Evolutionary conservation across 2,329 filamentous ascomycete genomes (phyloP), one percentile per base, ranked within the genome.

Genomic region (Aspergillus ibericus): DNA sequence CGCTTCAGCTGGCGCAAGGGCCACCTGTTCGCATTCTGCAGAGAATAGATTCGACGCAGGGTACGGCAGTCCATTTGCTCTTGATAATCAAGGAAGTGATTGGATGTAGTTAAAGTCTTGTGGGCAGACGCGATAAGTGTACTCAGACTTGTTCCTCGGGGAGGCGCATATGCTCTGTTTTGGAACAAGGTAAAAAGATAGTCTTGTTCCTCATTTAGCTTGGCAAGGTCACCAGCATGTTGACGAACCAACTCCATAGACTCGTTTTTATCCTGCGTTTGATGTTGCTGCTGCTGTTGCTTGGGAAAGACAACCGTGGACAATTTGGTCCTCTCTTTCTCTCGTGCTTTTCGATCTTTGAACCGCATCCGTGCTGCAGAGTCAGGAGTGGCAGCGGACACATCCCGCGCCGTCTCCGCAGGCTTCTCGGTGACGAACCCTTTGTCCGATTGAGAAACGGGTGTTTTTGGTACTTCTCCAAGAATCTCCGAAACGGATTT

Each of bases 21-120:
- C 93, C 95, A 98, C 68, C 93, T 89, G 66, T 96, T 92, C 32
- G 89, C 87, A 69, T 93, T 92, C 70, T 99, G 95, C 25, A 98
- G 80, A 61, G 93, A 88, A 71, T 97, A 96, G 2, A 99, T 92
- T 13, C 92, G 83, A 56, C 92, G 88, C 4, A 98, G 76, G 29
- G 96, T 90, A 56, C 91, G 88, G 68, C 91, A 95, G 53, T 96
- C 91, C 73, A 96, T 92, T 58, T 89, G 88, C 68, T 98, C 93
- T 50, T 92, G 86, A 40, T 96, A 86, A 44, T 92, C 89, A 1
- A 96, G 85, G 58, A 92, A 88, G 52, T 93, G 88, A 70, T 97
- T 93, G 1, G 88, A 82, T 0, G 93, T 98, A 1, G 89, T 92
- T 10, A 98, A 80, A 0, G 92, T 96, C 73, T 99, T 99, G 70